Base-by-base conservation (phyloP, 2,329 filamentous ascomycete species). In the Penicillium sp. region DNA sequence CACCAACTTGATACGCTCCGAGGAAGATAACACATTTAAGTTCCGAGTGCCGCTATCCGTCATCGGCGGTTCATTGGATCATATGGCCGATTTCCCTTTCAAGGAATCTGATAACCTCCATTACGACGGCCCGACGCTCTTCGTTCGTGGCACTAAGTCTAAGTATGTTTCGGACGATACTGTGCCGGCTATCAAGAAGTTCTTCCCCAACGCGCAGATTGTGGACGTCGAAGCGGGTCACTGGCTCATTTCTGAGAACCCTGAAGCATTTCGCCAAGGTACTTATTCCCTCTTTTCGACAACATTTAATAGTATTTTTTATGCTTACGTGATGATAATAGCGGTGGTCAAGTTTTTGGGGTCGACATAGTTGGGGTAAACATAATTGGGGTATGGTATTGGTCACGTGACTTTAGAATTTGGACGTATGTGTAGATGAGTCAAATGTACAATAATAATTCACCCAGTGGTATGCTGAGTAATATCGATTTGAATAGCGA, bases 11-110 rank as follows among this genome's bases (percentile, higher is more conserved):
- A 76, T 89, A 64, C 84, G 87, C 6, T 68, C 75, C 3, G 69
- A 74, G 19, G 76, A 81, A 4, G 77, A 81, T 50, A 79, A 83
- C 33, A 79, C 79, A 2, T 83, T 89, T 66, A 87, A 84, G 66
- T 97, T 94, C 77, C 85, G 90, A 29, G 86, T 97, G 3, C 93
- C 94, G 0, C 78, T 99, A 12, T 81, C 83, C 47, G 86, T 85
- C 3, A 79, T 99, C 0, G 87, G 82, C 4, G 80, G 82, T 48
- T 81, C 86, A 0, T 79, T 99, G 41, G 83, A 86, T 65, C 81
- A 90, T 62, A 85, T 97, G 78, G 91, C 90, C 1, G 91, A 96
- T 66, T 99, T 99, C 69, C 93, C 94, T 0, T 96, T 88, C 78
- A 88, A 84, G 64, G 82, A 91, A 66, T 87, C 92, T 0, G 81